Percentiles rank a stretch among this genome's conserved stretches.
Conservation (phyloP, 2,329 filamentous ascomycete genomes). For the Catunica adiposa region DNA sequence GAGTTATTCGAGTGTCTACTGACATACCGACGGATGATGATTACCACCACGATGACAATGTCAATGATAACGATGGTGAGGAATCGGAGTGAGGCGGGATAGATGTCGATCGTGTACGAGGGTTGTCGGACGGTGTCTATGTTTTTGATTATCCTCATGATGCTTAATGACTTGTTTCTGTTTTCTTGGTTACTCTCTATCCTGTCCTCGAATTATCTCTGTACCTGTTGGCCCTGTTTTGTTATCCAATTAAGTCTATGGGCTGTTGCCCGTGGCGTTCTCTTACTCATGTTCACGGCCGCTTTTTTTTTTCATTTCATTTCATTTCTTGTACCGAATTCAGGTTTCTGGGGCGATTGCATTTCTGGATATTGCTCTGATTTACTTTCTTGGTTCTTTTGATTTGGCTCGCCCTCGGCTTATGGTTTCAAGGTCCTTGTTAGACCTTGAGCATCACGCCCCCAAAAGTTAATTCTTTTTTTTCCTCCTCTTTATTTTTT, state of each 20-base stretch:
- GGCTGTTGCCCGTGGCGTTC: not conserved
- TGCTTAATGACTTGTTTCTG: slow-evolving; percentile 18
- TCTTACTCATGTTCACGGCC: not conserved
- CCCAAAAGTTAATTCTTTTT: not conserved
- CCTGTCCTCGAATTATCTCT: slow-evolving; percentile 8
- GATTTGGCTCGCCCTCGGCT: not conserved
- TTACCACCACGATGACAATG: too few relatives aligned
- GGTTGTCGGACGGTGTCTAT: not conserved
- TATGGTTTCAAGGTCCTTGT: not conserved
- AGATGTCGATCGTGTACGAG: slow-evolving; percentile 16
- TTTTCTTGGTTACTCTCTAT: too few relatives aligned
- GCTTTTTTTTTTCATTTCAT: not conserved
- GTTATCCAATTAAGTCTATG: too few relatives aligned
- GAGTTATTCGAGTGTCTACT: slow-evolving; percentile 27
- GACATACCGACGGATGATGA: slow-evolving; percentile 16
- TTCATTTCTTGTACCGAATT: not conserved
- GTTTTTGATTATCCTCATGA: slow-evolving; percentile 16
- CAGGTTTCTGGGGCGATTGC: not conserved
- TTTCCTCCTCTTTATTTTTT: not conserved
- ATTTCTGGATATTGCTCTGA: slow-evolving; percentile 7
- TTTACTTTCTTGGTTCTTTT: slow-evolving; percentile 4
- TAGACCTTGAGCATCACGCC: not conserved
- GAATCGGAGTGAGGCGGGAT: slow-evolving; percentile 14
- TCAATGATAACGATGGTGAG: too few relatives aligned
- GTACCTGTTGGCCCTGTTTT: not conserved